These are phyloP conservation scores for Anisodus acutangulus DNA, from an alignment of 257 asterid genomes.

Conservation along the genomic window DNA sequence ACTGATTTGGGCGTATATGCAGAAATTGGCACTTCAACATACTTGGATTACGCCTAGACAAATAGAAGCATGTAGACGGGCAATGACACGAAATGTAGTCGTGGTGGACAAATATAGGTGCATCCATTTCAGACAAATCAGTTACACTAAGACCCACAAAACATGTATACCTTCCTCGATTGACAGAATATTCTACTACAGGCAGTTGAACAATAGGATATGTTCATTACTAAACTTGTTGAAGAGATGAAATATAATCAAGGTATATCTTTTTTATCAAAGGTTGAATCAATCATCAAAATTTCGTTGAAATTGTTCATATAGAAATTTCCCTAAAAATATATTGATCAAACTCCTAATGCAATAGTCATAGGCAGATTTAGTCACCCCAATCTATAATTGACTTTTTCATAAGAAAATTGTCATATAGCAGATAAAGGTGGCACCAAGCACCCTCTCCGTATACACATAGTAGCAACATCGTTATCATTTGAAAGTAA, in stretches of 20 bases:
- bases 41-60: neutral
- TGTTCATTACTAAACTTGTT: neutral
- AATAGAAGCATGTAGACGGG: neutral
- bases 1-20: neutral
- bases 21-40: neutral
- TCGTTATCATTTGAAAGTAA: neutral
- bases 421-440: constrained; percentile 9
- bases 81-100: neutral
- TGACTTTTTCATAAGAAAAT: neutral
- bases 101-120: neutral
- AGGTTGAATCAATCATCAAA: neutral
- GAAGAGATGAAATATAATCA: neutral
- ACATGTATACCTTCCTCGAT: neutral
- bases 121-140: neutral
- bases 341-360: constrained; percentile 8
- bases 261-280: neutral
- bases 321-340: neutral
- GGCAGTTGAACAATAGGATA: neutral
- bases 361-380: neutral
- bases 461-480: neutral
- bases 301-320: no score
- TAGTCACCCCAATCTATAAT: neutral
- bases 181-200: neutral
- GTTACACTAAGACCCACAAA: neutral
- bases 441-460: neutral